These are phyloP conservation scores for Brassica nigra DNA, from an alignment of 345 rosid species.

Conservation along the genomic window DNA sequence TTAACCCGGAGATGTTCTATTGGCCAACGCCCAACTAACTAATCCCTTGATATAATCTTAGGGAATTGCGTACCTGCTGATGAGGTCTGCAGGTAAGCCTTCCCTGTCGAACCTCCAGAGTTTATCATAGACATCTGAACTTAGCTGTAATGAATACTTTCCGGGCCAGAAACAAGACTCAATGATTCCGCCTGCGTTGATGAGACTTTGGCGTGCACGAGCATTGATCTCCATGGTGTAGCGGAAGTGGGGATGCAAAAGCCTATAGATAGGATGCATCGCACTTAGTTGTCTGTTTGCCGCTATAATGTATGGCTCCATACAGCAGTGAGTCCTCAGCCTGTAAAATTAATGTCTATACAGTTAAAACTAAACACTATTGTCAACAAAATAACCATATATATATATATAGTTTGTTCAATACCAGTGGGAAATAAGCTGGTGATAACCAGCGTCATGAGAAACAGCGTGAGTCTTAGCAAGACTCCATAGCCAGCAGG, in stretches of 20 bases:
- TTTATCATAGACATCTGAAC: conserved; percentile 48
- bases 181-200: neutral
- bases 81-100: conserved; percentile 41
- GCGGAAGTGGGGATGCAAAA: neutral
- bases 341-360: conserved; percentile 30
- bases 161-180: conserved; percentile 43
- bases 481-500: conserved; percentile 65
- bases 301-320: neutral
- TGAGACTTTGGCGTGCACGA: neutral
- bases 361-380: neutral
- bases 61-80: conserved; percentile 34
- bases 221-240: neutral
- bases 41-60: neutral
- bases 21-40: no score
- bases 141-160: conserved; percentile 54
- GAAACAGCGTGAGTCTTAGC: conserved; percentile 71
- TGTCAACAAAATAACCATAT: neutral
- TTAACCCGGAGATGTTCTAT: no score
- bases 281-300: neutral
- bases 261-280: neutral
- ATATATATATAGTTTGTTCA: neutral
- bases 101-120: conserved; percentile 44
- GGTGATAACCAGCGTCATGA: conserved; percentile 66
- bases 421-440: conserved; percentile 78
- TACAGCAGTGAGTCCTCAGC: conserved; percentile 55